A percentile compares a stretch with the other conserved stretches of the same genome.
Evolutionary conservation across 805 yeast species (phyloP).

Genomic region (Wickerhamomyces silvicola): DNA sequence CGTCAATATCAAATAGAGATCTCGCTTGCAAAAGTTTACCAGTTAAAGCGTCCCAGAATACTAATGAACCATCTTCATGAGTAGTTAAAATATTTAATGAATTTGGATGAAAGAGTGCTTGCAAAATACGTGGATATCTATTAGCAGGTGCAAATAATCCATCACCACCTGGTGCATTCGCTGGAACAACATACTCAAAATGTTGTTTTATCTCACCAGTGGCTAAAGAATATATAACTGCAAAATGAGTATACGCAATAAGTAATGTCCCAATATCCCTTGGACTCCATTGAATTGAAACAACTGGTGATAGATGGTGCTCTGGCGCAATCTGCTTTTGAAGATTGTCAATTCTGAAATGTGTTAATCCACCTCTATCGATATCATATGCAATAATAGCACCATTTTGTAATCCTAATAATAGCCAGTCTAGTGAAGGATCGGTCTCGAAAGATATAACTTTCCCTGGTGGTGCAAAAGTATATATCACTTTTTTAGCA

Average conservation of each 20-base stretch:
- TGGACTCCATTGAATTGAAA: slow-evolving; percentile 74
- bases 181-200: slow-evolving; percentile 56
- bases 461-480: slow-evolving; percentile 55
- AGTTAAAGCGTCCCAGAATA: slow-evolving; percentile 86
- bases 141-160: slow-evolving; percentile 23
- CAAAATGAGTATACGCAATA: slow-evolving; percentile 64
- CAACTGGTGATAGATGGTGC: slow-evolving; percentile 56
- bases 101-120: slow-evolving; percentile 86
- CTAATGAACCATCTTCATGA: slow-evolving; percentile 78
- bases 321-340: slow-evolving; percentile 57
- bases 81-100: slow-evolving; percentile 78
- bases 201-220: slow-evolving; percentile 49
- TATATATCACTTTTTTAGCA: slow-evolving; percentile 52
- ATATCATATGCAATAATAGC: slow-evolving; percentile 66
- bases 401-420: slow-evolving; percentile 78
- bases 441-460: slow-evolving; percentile 72
- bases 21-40: slow-evolving; percentile 75
- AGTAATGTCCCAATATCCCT: slow-evolving; percentile 77
- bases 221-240: slow-evolving; percentile 62
- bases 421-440: slow-evolving; percentile 83
- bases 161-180: slow-evolving; percentile 71
- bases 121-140: slow-evolving; percentile 35
- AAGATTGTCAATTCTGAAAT: slow-evolving; percentile 60
- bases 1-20: slow-evolving; percentile 55
- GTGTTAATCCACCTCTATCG: slow-evolving; percentile 65